Percentiles rank a stretch among this genome's conserved stretches.
These are phyloP conservation scores for Cytospora paraplurivora DNA, from an alignment of 2,329 filamentous ascomycete genomes.

Conservation along the genomic window DNA sequence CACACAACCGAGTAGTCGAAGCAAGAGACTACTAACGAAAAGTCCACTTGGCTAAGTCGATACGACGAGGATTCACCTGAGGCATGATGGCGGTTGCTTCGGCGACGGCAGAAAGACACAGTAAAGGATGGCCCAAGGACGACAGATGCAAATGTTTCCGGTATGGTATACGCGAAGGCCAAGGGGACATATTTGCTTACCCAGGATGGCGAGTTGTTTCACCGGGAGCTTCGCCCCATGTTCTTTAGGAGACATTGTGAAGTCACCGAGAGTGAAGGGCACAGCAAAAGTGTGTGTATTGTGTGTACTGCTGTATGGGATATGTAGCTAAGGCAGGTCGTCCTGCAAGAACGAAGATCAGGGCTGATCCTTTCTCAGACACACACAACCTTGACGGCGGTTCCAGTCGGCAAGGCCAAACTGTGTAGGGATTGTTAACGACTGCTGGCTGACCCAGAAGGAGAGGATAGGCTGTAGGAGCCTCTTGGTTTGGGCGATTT, in stretches of 20 bases:
- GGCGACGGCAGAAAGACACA: conserved; percentile 19
- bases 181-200: conserved; percentile 49
- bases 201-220: conserved; percentile 76
- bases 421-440: background rate
- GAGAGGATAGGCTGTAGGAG: background rate
- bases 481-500: background rate
- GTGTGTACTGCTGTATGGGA: conserved; percentile 11
- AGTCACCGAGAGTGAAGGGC: conserved; percentile 21
- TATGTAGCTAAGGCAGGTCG: conserved; percentile 21
- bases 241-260: conserved; percentile 30
- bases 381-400: background rate
- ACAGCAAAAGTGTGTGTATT: conserved; percentile 23
- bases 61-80: conserved; percentile 22
- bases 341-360: conserved; percentile 18
- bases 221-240: conserved; percentile 66
- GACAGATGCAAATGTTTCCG: conserved; percentile 17
- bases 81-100: conserved; percentile 3
- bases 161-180: conserved; percentile 13
- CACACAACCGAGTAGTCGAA: conserved; percentile 13
- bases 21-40: conserved; percentile 18
- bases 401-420: conserved; percentile 13
- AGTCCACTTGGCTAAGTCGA: background rate
- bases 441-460: background rate
- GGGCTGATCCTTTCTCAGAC: conserved; percentile 8
- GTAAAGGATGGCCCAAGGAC: background rate